These are phyloP conservation scores for Coemansia sp. DNA, from an alignment of 192 early-diverging fungal species.

Conservation along the genomic window DNA sequence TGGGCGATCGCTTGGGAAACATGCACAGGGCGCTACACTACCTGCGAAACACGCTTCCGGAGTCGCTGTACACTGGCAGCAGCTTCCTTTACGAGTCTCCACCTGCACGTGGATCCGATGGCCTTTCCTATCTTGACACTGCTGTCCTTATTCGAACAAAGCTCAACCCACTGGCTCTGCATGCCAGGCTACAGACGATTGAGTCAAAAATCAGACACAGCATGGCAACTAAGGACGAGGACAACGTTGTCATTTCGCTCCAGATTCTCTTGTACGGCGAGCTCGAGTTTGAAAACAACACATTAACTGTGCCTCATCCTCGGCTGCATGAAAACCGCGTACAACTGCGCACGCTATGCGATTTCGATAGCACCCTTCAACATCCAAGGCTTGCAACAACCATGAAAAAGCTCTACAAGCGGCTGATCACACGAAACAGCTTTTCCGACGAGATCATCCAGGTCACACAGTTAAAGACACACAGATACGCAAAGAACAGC, in stretches of 20 bases:
- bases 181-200: conserved; percentile 76
- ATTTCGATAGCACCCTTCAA: conserved; percentile 84
- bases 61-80: conserved; percentile 73
- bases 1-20: conserved; percentile 79
- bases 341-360: conserved; percentile 91
- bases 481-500: conserved; percentile 3
- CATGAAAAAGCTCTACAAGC: conserved; percentile 61
- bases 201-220: conserved; percentile 80
- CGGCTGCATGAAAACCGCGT: conserved; percentile 88
- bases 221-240: conserved; percentile 66
- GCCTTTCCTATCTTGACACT: conserved; percentile 85
- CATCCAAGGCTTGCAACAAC: conserved; percentile 88
- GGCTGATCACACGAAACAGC: conserved; percentile 53
- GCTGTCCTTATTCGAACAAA: conserved; percentile 80
- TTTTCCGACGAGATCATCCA: conserved; percentile 52
- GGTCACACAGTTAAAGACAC: conserved; percentile 48
- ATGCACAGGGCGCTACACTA: conserved; percentile 72
- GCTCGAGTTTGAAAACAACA: conserved; percentile 62
- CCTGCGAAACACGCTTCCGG: conserved; percentile 27
- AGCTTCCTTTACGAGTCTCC: conserved; percentile 95
- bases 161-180: conserved; percentile 70
- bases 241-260: conserved; percentile 89
- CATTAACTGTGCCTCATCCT: conserved; percentile 85
- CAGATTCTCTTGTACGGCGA: conserved; percentile 93
- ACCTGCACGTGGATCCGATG: conserved; percentile 94